Evolutionary conservation across 2,329 filamentous ascomycete genomes (phyloP).

Genomic region (Botryotinia globosa): DNA sequence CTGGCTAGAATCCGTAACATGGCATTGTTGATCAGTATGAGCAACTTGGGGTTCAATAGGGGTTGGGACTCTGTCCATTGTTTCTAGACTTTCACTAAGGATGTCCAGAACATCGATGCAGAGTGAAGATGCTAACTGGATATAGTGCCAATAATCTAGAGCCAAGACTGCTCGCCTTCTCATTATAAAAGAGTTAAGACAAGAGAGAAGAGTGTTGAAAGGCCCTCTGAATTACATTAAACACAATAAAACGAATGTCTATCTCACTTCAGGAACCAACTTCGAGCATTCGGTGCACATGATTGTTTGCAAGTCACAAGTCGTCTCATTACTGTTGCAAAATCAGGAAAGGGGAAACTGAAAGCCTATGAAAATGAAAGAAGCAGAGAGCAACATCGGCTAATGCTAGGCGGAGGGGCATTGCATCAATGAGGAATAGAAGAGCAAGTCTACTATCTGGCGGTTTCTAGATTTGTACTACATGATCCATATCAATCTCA

Average conservation of each 20-base stretch:
- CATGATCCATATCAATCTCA: neutral
- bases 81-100: neutral
- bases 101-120: neutral
- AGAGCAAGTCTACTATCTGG: neutral
- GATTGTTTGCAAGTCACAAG: neutral
- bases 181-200: neutral
- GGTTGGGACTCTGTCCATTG: neutral
- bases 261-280: neutral
- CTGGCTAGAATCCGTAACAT: neutral
- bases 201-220: neutral
- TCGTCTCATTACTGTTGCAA: neutral
- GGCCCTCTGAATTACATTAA: too few relatives aligned
- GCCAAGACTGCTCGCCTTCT: neutral
- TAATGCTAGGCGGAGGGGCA: neutral
- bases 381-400: neutral
- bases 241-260: neutral
- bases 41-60: too few relatives aligned
- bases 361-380: neutral
- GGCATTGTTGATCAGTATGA: neutral
- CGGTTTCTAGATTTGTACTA: neutral
- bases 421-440: neutral
- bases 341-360: neutral
- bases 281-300: neutral
- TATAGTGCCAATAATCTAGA: neutral
- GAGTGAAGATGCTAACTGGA: neutral